Percentiles rank a stretch among this genome's conserved stretches.
phyloP scores from a whole-genome alignment of 1,139 yeast genomes.

The Kodamaea ohmeri region DNA sequence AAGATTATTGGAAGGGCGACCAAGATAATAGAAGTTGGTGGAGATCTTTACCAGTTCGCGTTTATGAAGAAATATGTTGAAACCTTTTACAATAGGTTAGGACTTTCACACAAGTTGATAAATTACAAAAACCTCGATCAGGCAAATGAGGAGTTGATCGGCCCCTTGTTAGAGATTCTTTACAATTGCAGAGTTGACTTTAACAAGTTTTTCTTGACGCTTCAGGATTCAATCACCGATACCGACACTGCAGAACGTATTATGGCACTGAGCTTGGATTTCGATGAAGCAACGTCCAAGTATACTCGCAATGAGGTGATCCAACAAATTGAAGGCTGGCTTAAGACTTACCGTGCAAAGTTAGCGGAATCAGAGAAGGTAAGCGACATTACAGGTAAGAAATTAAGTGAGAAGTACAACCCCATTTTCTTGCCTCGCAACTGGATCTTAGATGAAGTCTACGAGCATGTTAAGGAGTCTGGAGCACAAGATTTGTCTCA shows the following conservation, averaged over 20 bases:
- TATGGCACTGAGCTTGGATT: constrained; percentile 22
- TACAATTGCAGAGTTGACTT: constrained; percentile 68
- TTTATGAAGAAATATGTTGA: constrained; percentile 60
- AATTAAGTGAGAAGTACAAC: constrained; percentile 49
- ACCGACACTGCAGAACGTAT: constrained; percentile 25
- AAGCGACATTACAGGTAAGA: constrained; percentile 33
- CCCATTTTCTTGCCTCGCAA: constrained; percentile 83
- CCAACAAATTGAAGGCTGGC: constrained; percentile 37
- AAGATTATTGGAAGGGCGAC: constrained; percentile 61
- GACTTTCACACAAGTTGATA: constrained; percentile 46
- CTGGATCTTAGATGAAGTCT: constrained; percentile 86
- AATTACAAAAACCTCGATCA: constrained; percentile 34
- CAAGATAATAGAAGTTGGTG: constrained; percentile 58
- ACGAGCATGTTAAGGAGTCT: constrained; percentile 44
- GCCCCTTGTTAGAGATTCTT: constrained; percentile 64
- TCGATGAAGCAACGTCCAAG: constrained; percentile 23
- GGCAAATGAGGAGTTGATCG: constrained; percentile 48
- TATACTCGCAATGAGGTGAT: constrained; percentile 33
- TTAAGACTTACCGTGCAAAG: constrained; percentile 36
- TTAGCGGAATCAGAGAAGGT: constrained; percentile 28
- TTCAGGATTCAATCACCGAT: constrained; percentile 43
- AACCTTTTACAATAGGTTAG: constrained; percentile 66
- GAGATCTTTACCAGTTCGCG: constrained; percentile 61
- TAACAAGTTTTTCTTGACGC: constrained; percentile 67
- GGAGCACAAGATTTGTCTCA: constrained; percentile 36